A percentile compares a stretch with the other conserved stretches of the same genome.
phyloP scores from a whole-genome alignment of 2,329 filamentous ascomycete species.

The Atkinsonella hypoxylon region DNA sequence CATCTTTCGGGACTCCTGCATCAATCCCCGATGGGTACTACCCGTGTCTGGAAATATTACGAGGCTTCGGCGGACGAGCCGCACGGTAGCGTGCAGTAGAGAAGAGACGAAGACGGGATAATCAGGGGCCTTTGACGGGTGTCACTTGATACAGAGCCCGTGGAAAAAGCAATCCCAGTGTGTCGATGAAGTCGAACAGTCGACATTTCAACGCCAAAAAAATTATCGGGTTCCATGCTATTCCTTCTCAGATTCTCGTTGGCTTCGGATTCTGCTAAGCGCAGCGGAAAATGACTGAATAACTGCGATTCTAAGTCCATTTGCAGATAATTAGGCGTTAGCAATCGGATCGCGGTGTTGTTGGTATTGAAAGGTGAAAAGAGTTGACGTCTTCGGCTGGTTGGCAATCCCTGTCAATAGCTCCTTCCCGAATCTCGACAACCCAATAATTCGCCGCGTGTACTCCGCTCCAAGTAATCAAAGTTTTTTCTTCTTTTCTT shows the following conservation, averaged over 20 bases:
- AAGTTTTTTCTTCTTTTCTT: too few species aligned
- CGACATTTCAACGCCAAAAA: too few species aligned
- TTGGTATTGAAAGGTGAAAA: neutral
- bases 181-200: neutral
- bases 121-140: neutral
- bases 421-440: slow-evolving; percentile 1
- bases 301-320: neutral
- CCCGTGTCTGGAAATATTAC: neutral
- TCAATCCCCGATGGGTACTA: neutral
- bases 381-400: slow-evolving; percentile 1
- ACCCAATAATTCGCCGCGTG: neutral
- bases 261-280: neutral
- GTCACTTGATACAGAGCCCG: neutral
- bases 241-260: too few species aligned
- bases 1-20: neutral
- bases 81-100: neutral
- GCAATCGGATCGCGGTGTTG: neutral
- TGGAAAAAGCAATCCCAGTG: neutral
- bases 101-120: neutral
- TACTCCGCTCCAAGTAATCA: neutral
- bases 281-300: neutral
- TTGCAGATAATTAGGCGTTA: neutral
- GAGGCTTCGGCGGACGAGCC: neutral
- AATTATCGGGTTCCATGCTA: too few species aligned
- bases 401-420: slow-evolving; percentile 3